Evolutionary conservation across 2,329 filamentous ascomycete species (phyloP).

Genomic region (Teratosphaeria destructans): DNA sequence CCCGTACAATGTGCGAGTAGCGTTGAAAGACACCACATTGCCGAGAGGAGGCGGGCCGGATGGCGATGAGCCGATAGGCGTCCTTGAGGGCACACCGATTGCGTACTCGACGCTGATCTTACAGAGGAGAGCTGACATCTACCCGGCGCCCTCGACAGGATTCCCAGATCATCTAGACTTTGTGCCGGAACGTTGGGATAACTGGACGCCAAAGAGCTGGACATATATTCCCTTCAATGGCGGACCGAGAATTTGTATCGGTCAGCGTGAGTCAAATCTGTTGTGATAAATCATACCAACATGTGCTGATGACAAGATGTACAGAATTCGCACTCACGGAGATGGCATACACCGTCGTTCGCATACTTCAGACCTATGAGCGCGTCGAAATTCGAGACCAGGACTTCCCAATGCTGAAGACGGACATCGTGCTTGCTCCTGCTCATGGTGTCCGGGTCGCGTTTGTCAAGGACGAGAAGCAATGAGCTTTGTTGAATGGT

Average conservation of each 20-base stretch:
- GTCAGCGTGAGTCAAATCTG: constrained; percentile 26
- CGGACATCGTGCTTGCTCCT: constrained; percentile 40
- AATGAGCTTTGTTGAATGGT: neutral
- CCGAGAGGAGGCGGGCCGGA: constrained; percentile 39
- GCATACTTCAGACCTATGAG: constrained; percentile 36
- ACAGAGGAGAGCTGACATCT: constrained; percentile 41
- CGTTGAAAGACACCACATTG: constrained; percentile 38
- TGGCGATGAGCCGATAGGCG: constrained; percentile 34
- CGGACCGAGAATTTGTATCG: constrained; percentile 39
- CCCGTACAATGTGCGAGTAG: constrained; percentile 39
- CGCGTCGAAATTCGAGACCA: constrained; percentile 28
- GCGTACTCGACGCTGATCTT: constrained; percentile 39
- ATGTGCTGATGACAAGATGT: neutral
- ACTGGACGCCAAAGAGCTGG: constrained; percentile 41
- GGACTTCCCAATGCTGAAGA: constrained; percentile 31
- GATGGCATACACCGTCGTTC: constrained; percentile 39
- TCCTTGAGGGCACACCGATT: constrained; percentile 34
- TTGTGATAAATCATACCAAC: neutral
- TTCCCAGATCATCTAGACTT: constrained; percentile 34
- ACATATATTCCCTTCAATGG: constrained; percentile 33
- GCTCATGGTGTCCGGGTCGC: constrained; percentile 30
- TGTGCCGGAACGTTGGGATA: constrained; percentile 41
- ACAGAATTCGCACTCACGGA: constrained; percentile 39
- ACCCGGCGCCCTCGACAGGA: constrained; percentile 27
- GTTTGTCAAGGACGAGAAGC: constrained; percentile 20